Evolutionary conservation across 768 basidiomycete genomes (phyloP), one percentile per base, ranked within the genome.

Genomic region (Rhodocollybia butyracea): DNA sequence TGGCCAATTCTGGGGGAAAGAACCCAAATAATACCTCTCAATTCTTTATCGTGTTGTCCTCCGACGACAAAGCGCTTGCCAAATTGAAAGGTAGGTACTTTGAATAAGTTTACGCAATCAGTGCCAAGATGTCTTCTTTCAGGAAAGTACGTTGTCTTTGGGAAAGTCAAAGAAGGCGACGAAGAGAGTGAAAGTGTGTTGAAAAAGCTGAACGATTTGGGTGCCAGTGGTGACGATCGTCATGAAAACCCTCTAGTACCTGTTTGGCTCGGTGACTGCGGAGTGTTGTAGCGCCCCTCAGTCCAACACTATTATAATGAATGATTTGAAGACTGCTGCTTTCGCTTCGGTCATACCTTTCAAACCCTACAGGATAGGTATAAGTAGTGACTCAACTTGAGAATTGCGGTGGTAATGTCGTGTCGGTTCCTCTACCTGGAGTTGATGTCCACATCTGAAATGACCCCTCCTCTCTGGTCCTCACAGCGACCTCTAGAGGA

Each of bases 171-270:
- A 45, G 47, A 40, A 46, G 52, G 38, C 21, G 70, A 78, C 40
- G 70, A 67, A 17, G 64, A 68, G 26, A 81, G 84, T 8, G 73
- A 66, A 61, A 68, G 55, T 46, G 89, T 89, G 85, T 71, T 86
- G 46, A 76, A 78, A 24, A 77, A 80, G n/a, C 68, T 91, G 27
- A 43, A 86, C 40, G 61, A 64, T 50, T 76, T 89, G n/a, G 53
- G 40, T 26, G 51, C 39, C 13, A 22, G 24, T 29, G 41, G 32
- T 12, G 17, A 27, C 7, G 21, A 11, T 21, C 22, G 11, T 15
- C 21, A 45, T 24, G 53, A 54, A 26, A 43, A 22, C 31, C 53
- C 53, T 42, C 15, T 43, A 12, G 39, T 54, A n/a, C 53, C 53
- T 34, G 41, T 54, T 30, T 54, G 53, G 53, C 43, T 54, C 38